Evolutionary conservation across 805 yeast species (phyloP).

Genomic region (Hanseniaspora pseudoguilliermondii): DNA sequence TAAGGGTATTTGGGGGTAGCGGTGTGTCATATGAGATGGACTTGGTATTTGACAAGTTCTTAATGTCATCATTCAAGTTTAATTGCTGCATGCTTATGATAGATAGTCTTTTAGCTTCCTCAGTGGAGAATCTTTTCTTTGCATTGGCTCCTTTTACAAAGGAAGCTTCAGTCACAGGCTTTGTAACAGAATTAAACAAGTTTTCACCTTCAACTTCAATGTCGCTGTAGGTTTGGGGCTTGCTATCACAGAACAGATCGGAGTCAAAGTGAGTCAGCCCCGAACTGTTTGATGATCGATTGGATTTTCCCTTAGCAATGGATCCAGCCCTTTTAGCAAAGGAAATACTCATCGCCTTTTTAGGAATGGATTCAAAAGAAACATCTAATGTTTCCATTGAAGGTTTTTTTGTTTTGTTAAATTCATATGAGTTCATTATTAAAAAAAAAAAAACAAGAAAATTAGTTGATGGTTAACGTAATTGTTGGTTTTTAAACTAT

Average conservation of each 20-base stretch:
- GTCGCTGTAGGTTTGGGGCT: background rate
- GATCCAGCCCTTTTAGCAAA: background rate
- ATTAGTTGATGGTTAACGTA: too few relatives aligned
- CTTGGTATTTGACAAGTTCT: background rate
- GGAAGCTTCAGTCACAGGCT: background rate
- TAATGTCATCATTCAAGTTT: background rate
- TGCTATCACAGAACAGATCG: background rate
- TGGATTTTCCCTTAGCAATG: background rate
- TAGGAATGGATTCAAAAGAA: background rate
- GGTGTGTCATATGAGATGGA: background rate
- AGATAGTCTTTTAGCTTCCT: conserved; percentile 7
- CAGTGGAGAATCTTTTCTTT: conserved; percentile 7
- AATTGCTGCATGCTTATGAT: background rate
- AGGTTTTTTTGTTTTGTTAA: background rate
- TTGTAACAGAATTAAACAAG: background rate
- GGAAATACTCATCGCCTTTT: conserved; percentile 2
- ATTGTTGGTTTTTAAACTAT: too few relatives aligned
- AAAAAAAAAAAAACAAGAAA: too few relatives aligned
- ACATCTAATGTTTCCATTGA: background rate
- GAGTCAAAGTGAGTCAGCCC: background rate
- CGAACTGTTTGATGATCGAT: background rate
- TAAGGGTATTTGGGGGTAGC: background rate
- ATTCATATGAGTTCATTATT: background rate
- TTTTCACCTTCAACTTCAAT: conserved; percentile 5
- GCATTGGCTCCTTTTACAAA: background rate